A percentile compares a stretch with the other conserved stretches of the same genome.
Evolutionary conservation across 2,329 filamentous ascomycete species (phyloP).

Genomic region (Meredithiella fracta): DNA sequence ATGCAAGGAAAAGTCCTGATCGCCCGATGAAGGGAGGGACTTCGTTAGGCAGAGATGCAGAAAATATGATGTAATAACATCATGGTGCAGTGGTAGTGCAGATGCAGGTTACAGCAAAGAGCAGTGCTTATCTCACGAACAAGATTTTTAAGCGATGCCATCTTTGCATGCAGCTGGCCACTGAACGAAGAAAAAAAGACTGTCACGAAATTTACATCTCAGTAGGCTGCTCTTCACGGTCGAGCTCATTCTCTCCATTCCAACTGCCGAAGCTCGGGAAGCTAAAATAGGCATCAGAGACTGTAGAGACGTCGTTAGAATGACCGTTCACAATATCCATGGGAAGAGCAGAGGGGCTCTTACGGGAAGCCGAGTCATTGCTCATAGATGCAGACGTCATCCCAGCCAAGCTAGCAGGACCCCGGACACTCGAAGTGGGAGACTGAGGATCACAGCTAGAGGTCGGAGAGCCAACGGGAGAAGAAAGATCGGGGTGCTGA

Average conservation of each 20-base stretch:
- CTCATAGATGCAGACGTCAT: neutral
- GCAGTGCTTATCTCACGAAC: slow-evolving; percentile 10
- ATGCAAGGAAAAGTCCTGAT: slow-evolving; percentile 1
- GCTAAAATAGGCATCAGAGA: slow-evolving; percentile 41
- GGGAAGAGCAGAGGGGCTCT: slow-evolving; percentile 16
- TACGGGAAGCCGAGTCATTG: slow-evolving; percentile 19
- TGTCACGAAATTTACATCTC: slow-evolving; percentile 6
- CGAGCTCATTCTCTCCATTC: slow-evolving; percentile 25
- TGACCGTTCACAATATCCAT: slow-evolving; percentile 4
- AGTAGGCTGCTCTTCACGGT: slow-evolving; percentile 8
- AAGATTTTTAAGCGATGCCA: slow-evolving; percentile 4
- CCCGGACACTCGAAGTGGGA: neutral
- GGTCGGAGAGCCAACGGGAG: slow-evolving; percentile 8
- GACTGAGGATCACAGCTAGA: slow-evolving; percentile 2
- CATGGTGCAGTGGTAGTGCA: slow-evolving; percentile 9
- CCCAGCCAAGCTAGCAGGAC: neutral
- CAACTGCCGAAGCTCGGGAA: slow-evolving; percentile 60
- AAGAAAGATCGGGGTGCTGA: slow-evolving; percentile 8
- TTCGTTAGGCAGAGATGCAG: slow-evolving; percentile 5
- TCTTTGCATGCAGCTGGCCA: neutral
- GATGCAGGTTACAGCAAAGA: slow-evolving; percentile 2
- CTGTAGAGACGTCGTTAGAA: slow-evolving; percentile 1
- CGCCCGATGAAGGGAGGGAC: neutral
- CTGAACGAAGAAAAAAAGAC: neutral
- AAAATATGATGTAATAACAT: slow-evolving; percentile 14